These are phyloP conservation scores for Bondarzewia mesenterica DNA, from an alignment of 1,284 basidiomycete species.

Conservation along the genomic window DNA sequence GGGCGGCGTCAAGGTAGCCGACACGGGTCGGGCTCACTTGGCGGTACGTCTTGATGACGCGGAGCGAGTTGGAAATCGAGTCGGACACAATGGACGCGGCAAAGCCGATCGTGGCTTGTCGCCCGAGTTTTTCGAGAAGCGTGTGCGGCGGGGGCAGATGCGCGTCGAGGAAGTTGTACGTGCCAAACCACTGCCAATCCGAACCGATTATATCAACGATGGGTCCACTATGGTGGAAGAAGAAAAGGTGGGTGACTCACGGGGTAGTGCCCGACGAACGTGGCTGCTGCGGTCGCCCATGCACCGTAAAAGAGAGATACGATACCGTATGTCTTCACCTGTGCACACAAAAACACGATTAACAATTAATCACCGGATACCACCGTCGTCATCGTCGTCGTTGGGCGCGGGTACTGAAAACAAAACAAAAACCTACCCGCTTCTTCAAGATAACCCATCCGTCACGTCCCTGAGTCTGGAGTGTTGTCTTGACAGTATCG, in stretches of 20 bases:
- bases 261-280: constrained; percentile 86
- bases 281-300: constrained; percentile 81
- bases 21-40: constrained; percentile 79
- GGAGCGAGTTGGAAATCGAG: constrained; percentile 75
- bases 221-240: not conserved
- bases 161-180: constrained; percentile 74
- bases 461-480: constrained; percentile 78
- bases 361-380: no score
- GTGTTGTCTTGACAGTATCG: constrained; percentile 86
- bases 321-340: constrained; percentile 71
- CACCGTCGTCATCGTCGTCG: no score
- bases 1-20: constrained; percentile 64
- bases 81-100: constrained; percentile 76
- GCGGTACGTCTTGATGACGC: constrained; percentile 89
- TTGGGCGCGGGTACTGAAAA: no score
- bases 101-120: constrained; percentile 86
- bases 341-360: not conserved
- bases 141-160: constrained; percentile 52
- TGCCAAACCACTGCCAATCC: constrained; percentile 66
- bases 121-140: constrained; percentile 48
- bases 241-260: constrained; percentile 24
- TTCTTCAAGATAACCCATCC: constrained; percentile 59
- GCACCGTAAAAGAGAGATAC: constrained; percentile 83
- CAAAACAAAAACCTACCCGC: constrained; percentile 36
- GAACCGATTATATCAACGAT: no score